Percentiles rank a stretch among this genome's conserved stretches.
Conservation (phyloP, 1,284 basidiomycete species). For the Waitea zeae region DNA sequence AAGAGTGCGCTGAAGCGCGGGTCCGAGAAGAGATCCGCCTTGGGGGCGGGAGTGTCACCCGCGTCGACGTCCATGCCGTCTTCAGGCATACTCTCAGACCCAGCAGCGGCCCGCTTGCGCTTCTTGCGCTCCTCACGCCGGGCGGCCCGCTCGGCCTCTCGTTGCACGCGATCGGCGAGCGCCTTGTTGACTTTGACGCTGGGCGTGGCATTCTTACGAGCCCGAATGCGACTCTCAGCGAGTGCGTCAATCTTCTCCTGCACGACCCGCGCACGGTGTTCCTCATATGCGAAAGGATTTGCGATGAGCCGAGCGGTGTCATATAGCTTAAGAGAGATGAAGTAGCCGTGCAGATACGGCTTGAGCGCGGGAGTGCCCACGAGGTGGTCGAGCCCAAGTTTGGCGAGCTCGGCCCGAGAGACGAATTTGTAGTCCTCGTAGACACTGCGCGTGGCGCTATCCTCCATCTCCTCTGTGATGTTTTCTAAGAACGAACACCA, state of each 20-base stretch:
- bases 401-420: slow-evolving; percentile 75
- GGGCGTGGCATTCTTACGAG: slow-evolving; percentile 41
- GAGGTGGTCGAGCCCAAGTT: slow-evolving; percentile 86
- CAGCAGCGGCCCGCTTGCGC: slow-evolving; percentile 19
- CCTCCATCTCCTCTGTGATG: slow-evolving; percentile 95
- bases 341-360: slow-evolving; percentile 99
- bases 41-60: slow-evolving; percentile 13
- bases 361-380: slow-evolving; percentile 89
- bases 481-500: slow-evolving; percentile 98
- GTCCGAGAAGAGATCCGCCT: slow-evolving; percentile 59
- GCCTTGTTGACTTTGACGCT: slow-evolving; percentile 84
- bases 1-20: slow-evolving; percentile 86
- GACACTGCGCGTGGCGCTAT: slow-evolving; percentile 55
- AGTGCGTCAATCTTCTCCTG: slow-evolving; percentile 86
- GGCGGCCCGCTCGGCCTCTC: slow-evolving; percentile 54
- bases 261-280: slow-evolving; percentile 81
- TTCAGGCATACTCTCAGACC: not conserved
- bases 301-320: slow-evolving; percentile 90
- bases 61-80: slow-evolving; percentile 21
- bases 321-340: slow-evolving; percentile 89
- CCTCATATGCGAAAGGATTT: slow-evolving; percentile 91
- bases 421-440: slow-evolving; percentile 99
- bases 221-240: slow-evolving; percentile 82
- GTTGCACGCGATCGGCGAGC: slow-evolving; percentile 74
- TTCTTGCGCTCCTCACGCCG: slow-evolving; percentile 43